Percentiles rank a stretch among this genome's conserved stretches.
phyloP scores from a whole-genome alignment of 345 rosid genomes.

The Lepidium sativum region DNA sequence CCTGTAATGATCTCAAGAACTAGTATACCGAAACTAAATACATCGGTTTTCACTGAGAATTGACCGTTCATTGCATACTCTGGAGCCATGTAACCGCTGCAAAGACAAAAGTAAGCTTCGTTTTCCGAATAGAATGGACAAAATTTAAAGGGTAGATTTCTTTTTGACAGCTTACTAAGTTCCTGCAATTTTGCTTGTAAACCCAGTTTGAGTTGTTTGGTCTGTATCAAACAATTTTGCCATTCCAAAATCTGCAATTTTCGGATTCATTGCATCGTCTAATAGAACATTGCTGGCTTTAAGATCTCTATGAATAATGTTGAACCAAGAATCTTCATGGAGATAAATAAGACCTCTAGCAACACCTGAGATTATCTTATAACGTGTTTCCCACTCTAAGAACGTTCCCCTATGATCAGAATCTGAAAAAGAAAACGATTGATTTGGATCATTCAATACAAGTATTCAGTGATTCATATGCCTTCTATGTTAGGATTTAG shows the following conservation, averaged over 20 bases:
- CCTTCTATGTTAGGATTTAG: neutral
- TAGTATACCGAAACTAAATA: slow-evolving; percentile 11
- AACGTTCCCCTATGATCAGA: neutral
- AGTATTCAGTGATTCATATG: neutral
- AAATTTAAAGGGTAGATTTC: neutral
- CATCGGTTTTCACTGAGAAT: slow-evolving; percentile 10
- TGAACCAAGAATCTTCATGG: slow-evolving; percentile 41
- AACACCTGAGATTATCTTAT: slow-evolving; percentile 15
- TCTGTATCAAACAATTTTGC: slow-evolving; percentile 29
- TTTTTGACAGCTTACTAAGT: slow-evolving; percentile 27
- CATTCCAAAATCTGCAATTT: slow-evolving; percentile 49
- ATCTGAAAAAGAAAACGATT: neutral
- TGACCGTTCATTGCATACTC: neutral
- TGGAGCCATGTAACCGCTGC: slow-evolving; percentile 18
- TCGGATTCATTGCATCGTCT: slow-evolving; percentile 36
- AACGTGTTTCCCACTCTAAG: slow-evolving; percentile 20
- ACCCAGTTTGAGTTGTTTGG: slow-evolving; percentile 12
- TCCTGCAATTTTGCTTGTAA: slow-evolving; percentile 33
- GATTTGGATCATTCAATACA: neutral
- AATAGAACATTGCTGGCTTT: slow-evolving; percentile 44
- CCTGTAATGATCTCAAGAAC: slow-evolving; percentile 16
- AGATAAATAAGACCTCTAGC: slow-evolving; percentile 27
- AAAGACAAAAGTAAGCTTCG: neutral
- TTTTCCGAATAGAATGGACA: too few species aligned
- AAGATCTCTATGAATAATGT: slow-evolving; percentile 42